Base-by-base conservation (phyloP, 2,329 filamentous ascomycete genomes). In the Leptographium wingfieldii region DNA sequence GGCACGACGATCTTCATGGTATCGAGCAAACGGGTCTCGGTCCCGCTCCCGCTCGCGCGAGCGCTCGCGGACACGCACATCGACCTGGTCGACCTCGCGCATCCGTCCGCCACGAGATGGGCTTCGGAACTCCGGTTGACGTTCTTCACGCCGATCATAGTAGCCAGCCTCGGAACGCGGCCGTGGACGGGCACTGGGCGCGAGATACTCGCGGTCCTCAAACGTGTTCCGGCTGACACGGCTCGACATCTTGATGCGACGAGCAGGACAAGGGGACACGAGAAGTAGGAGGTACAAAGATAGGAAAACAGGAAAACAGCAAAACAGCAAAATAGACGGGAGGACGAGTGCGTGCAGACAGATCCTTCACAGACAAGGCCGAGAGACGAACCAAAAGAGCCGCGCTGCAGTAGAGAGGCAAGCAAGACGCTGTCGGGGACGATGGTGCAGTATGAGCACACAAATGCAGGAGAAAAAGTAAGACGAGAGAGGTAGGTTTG, bases 1-100 rank as follows among this genome's bases (percentile, higher is more conserved):
- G 31, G 69, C 61, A 33, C 64, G 68, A 5, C 60, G 62, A 49
- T 81, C 78, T 2, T 80, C 76, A 56, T 79, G 76, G 66, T 82
- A 82, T 58, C 74, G 71, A 3, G 78, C 78, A 51, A 76, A 72
- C 51, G 77, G 74, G 52, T 72, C 69, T 7, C 29, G 29, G 29
- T 35, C 33, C n/a, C 70, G 68, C n/a, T 72, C 69, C 19, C 70
- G 68, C 25, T 77, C 76, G 53, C 76, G 74, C 25, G 74, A 71
- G 38, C 73, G 73, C 48, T 77, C 70, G 59, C 73, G 73, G 56
- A 77, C 70, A 51, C 61, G 65, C 48, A 65, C 61, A 12, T 66
- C 65, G 25, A 61, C 54, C 2, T 27, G 52, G 33, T 25, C 31
- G 16, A n/a, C 7, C 16, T 43, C 52, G 12, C 58, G 52, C 27